Evolutionary conservation across 2,329 filamentous ascomycete species (phyloP).

Genomic region (Stagonosporopsis cucurbitacearum): DNA sequence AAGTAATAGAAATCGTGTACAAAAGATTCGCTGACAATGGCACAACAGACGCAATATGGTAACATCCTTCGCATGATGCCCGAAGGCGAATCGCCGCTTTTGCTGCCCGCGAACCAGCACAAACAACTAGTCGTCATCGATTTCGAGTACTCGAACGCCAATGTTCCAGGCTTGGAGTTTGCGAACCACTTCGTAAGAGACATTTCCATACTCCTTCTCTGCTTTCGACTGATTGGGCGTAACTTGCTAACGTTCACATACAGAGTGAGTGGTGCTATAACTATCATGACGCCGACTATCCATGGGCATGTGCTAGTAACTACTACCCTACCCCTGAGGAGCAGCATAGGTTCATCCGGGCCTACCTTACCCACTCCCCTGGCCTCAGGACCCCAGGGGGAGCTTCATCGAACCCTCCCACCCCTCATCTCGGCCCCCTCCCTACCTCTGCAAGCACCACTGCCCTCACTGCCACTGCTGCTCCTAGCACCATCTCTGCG

Average conservation of each 20-base stretch:
- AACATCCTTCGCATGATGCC: constrained; percentile 86
- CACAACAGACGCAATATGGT: constrained; percentile 86
- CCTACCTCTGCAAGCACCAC: constrained; percentile 43
- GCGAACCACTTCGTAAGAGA: constrained; percentile 86
- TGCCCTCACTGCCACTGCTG: constrained; percentile 41
- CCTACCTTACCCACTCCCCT: constrained; percentile 84
- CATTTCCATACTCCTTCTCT: constrained; percentile 8
- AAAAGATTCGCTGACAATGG: constrained; percentile 17
- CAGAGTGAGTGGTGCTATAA: constrained; percentile 96
- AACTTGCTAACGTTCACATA: not conserved
- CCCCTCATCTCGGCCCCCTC: constrained; percentile 36
- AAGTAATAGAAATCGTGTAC: constrained; percentile 47
- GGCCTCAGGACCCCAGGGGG: constrained; percentile 65
- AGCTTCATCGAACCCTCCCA: constrained; percentile 56
- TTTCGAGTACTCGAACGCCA: constrained; percentile 95
- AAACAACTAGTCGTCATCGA: constrained; percentile 97
- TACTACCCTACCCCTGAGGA: constrained; percentile 80
- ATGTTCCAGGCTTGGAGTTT: constrained; percentile 85
- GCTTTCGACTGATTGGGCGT: not conserved
- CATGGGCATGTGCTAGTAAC: constrained; percentile 71
- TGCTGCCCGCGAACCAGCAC: constrained; percentile 89
- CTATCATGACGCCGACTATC: constrained; percentile 75
- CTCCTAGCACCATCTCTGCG: constrained; percentile 54
- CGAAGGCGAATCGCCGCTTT: constrained; percentile 76
- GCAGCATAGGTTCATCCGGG: constrained; percentile 82